phyloP scores from a whole-genome alignment of 2,329 filamentous ascomycete genomes.

The Diaporthe sp. region DNA sequence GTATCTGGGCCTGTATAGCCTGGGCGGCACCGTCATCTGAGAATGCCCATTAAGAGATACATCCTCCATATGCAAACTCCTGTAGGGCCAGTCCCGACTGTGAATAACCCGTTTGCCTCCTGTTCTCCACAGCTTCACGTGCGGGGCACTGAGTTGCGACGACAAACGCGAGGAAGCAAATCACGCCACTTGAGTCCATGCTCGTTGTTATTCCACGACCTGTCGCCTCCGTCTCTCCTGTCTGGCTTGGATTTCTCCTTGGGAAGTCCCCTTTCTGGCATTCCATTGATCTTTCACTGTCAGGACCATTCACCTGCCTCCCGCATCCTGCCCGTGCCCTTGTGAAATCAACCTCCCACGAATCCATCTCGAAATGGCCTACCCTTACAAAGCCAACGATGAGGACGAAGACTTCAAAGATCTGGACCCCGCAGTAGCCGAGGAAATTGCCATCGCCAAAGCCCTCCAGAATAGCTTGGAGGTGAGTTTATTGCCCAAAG shows the following conservation, averaged over 20 bases:
- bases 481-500: neutral
- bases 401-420: neutral
- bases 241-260: neutral
- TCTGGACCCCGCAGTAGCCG: neutral
- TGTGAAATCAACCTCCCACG: neutral
- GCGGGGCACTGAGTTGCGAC: neutral
- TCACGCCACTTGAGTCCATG: neutral
- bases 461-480: neutral
- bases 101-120: neutral
- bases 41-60: neutral
- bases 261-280: neutral
- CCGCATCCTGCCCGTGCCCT: neutral
- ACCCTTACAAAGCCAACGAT: neutral
- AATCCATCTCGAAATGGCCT: neutral
- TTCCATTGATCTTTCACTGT: neutral
- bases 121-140: neutral
- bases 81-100: neutral
- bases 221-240: neutral
- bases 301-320: neutral
- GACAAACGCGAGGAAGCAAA: neutral
- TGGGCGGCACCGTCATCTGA: too few relatives aligned
- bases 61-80: neutral
- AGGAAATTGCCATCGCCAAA: neutral
- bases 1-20: neutral
- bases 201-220: neutral